These are phyloP conservation scores for Psilocybe tampanensis DNA, from an alignment of 768 basidiomycete species.

Conservation along the genomic window DNA sequence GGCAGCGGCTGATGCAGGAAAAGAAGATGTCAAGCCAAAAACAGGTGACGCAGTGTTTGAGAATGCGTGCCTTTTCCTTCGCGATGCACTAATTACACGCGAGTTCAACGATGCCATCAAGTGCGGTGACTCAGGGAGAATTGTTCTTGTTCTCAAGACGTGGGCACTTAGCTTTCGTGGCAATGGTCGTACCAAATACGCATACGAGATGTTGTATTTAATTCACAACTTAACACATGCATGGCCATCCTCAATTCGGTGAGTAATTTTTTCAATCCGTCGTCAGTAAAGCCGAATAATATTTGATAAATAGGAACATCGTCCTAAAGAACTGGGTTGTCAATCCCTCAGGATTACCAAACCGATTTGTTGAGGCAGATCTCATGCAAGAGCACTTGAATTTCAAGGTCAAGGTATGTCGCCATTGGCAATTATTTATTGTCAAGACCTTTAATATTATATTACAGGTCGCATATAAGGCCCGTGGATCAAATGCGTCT, in stretches of 20 bases:
- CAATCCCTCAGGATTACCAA: slow-evolving; percentile 29
- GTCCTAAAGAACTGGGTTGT: slow-evolving; percentile 34
- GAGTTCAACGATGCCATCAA: slow-evolving; percentile 33
- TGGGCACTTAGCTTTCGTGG: slow-evolving; percentile 31
- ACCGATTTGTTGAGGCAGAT: slow-evolving; percentile 30
- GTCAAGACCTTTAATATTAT: no score
- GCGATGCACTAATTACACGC: slow-evolving; percentile 28
- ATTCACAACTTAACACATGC: slow-evolving; percentile 29
- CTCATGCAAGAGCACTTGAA: slow-evolving; percentile 37
- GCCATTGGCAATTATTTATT: no score
- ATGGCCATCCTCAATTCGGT: slow-evolving; percentile 24
- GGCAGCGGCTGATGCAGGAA: no score
- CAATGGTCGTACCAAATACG: slow-evolving; percentile 33
- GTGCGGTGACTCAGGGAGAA: slow-evolving; percentile 31
- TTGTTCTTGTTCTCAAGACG: slow-evolving; percentile 29
- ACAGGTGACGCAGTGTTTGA: slow-evolving; percentile 29
- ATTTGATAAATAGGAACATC: slow-evolving; percentile 14
- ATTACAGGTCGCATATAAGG: slow-evolving; percentile 23
- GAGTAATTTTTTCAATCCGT: not conserved
- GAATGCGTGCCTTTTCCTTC: slow-evolving; percentile 28
- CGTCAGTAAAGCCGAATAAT: no score
- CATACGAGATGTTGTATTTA: slow-evolving; percentile 32
- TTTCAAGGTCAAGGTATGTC: slow-evolving; percentile 35
- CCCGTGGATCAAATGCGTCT: slow-evolving; percentile 23
- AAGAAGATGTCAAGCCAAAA: not conserved